A percentile compares a stretch with the other conserved stretches of the same genome.
Conservation (phyloP, 306 rosid genomes). For the Gillenia trifoliata region DNA sequence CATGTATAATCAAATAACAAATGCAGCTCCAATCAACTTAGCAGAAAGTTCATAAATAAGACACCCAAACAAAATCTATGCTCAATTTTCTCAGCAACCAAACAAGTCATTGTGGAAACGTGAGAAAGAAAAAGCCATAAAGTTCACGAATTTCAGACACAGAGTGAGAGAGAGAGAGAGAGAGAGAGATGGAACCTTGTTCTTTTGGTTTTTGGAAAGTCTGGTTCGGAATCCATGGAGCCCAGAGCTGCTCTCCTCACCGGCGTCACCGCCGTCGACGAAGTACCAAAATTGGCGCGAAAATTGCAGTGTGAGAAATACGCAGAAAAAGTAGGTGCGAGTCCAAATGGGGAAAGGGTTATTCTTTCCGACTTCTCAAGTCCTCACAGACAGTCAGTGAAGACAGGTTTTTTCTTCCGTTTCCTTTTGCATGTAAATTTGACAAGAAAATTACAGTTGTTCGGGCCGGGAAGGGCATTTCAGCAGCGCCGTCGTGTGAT, state of each 20-base stretch:
- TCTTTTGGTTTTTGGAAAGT: slow-evolving; percentile 12
- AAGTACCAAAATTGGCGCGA: slow-evolving; percentile 14
- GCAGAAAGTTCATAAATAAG: background rate
- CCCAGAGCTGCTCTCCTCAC: background rate
- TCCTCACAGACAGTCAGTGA: no score
- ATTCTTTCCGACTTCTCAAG: background rate
- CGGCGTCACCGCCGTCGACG: background rate
- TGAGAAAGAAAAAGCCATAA: background rate
- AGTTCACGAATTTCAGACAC: background rate
- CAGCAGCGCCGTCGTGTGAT: no score
- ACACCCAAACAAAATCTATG: background rate
- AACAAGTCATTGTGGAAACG: background rate
- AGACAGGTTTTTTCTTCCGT: no score
- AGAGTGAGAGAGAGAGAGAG: background rate
- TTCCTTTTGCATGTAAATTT: no score
- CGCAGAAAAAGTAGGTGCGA: background rate
- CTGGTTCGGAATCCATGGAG: slow-evolving; percentile 24
- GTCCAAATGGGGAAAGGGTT: background rate
- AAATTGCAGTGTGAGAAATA: background rate
- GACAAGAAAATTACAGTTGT: no score
- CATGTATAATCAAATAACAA: no score
- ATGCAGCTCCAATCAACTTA: background rate
- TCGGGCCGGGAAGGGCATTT: no score
- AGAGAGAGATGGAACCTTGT: slow-evolving; percentile 21
- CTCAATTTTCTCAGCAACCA: background rate